Evolutionary conservation across 1,284 basidiomycete genomes (phyloP).

Genomic region (Pseudozyma pruni): DNA sequence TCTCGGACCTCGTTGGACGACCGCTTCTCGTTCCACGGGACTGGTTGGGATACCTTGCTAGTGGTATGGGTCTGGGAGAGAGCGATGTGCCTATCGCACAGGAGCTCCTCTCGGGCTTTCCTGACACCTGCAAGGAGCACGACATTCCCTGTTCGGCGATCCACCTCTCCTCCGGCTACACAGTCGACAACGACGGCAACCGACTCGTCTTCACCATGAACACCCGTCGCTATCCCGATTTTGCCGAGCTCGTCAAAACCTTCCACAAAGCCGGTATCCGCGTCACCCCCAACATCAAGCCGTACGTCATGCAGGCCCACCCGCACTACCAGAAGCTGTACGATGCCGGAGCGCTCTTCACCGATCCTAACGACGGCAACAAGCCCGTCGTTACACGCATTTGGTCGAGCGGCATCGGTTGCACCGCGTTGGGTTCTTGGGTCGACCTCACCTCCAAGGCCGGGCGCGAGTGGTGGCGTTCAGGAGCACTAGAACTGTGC

Average conservation of each 20-base stretch:
- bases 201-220: conserved; percentile 70
- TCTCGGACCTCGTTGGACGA: conserved; percentile 67
- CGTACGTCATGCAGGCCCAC: conserved; percentile 60
- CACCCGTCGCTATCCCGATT: conserved; percentile 69
- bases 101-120: conserved; percentile 68
- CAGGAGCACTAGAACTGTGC: conserved; percentile 68
- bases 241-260: conserved; percentile 67
- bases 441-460: conserved; percentile 69
- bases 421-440: conserved; percentile 69
- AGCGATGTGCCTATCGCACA: conserved; percentile 69
- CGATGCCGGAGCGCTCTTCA: conserved; percentile 67
- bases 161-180: conserved; percentile 69
- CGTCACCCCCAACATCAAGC: conserved; percentile 70
- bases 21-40: conserved; percentile 69
- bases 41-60: conserved; percentile 69
- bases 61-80: conserved; percentile 69
- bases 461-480: conserved; percentile 69
- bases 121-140: conserved; percentile 68
- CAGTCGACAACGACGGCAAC: conserved; percentile 68
- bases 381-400: conserved; percentile 68
- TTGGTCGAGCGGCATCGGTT: conserved; percentile 69
- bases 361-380: conserved; percentile 61
- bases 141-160: conserved; percentile 69
- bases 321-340: conserved; percentile 67
- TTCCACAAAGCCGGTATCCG: conserved; percentile 70